Percentiles rank a stretch among this genome's conserved stretches.
Evolutionary conservation across 2,329 filamentous ascomycete genomes (phyloP).

Genomic region (Capronia americana): DNA sequence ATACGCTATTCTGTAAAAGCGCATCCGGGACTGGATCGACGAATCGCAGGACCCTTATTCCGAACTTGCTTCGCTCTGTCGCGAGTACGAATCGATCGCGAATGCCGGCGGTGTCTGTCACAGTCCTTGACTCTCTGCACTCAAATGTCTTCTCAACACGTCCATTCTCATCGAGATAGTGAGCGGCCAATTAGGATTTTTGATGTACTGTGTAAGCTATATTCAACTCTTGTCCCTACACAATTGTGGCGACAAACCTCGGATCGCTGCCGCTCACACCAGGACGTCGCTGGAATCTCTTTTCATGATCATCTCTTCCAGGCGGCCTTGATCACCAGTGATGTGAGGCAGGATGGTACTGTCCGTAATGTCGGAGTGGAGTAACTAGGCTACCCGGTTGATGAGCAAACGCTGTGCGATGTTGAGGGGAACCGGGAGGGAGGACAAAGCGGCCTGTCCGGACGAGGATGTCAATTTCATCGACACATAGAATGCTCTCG

Average conservation of each 20-base stretch:
- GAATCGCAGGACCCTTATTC: background rate
- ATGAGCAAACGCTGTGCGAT: background rate
- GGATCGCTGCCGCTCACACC: too few species aligned
- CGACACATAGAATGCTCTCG: slow-evolving; percentile 9
- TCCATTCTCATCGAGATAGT: background rate
- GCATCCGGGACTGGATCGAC: background rate
- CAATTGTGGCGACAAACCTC: background rate
- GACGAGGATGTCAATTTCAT: background rate
- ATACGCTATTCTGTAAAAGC: background rate
- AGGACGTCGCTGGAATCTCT: background rate
- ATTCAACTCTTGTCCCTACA: background rate
- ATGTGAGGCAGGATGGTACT: background rate
- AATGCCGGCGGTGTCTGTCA: background rate
- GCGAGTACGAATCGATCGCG: background rate
- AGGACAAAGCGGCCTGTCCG: background rate
- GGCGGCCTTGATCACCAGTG: background rate
- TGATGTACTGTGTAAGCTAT: background rate
- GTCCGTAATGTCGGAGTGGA: background rate
- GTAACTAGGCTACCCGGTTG: background rate
- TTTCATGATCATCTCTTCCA: background rate
- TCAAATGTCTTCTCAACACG: background rate
- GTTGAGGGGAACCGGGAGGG: background rate
- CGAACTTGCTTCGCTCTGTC: background rate
- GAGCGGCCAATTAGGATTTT: background rate
- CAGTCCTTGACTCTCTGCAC: background rate